Base-by-base conservation (phyloP, 768 basidiomycete species). In the Lyophyllum semitale region DNA sequence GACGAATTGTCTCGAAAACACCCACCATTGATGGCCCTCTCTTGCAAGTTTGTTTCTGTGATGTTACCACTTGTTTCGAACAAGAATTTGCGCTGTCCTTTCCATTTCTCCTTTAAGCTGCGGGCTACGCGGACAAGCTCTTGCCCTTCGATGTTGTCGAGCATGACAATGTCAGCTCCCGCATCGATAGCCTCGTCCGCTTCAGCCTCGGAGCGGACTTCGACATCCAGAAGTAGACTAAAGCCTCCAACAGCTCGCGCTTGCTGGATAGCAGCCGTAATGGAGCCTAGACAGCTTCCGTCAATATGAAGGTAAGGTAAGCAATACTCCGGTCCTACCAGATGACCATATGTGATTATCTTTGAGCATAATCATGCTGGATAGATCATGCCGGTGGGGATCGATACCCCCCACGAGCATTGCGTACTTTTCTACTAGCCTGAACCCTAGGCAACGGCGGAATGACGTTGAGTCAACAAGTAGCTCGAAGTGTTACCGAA, bases 341-440 rank as follows among this genome's bases (percentile, higher is more conserved):
- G 88, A 91, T 3, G 95, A 96, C 95, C 95, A 98, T 67, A 98
- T 92, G 68, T 99, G 97, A 68, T 99, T 99, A 65, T 99, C 97
- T 73, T 98, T 98, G 65, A 99, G 84, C 97, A 99, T 99, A 66
- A 99, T 95, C 97, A 99, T 98, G 68, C 91, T 92, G 26, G 92
- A 95, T n/a, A 98, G 80, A 70, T 98, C 95, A 62, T 97, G 89
- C 22, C 97, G 84, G 75, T 99, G 97, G 8, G 92, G 77, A 68
- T 99, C 96, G 63, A 98, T 89, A 6, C 97, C 97, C 17, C 97
- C 97, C 13, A 98, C 93, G 42, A 98, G 73, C 97, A 99, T 98
- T 3, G 88, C 97, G 68, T 99, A 98, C 72, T 99, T 99, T 72
- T 99, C 97, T 5, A 98, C 95, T 27, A 98, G 77, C 44, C 97